A percentile compares a stretch with the other conserved stretches of the same genome.
Conservation (phyloP, 164 flowering plant species). For the Sextonia rubra region DNA sequence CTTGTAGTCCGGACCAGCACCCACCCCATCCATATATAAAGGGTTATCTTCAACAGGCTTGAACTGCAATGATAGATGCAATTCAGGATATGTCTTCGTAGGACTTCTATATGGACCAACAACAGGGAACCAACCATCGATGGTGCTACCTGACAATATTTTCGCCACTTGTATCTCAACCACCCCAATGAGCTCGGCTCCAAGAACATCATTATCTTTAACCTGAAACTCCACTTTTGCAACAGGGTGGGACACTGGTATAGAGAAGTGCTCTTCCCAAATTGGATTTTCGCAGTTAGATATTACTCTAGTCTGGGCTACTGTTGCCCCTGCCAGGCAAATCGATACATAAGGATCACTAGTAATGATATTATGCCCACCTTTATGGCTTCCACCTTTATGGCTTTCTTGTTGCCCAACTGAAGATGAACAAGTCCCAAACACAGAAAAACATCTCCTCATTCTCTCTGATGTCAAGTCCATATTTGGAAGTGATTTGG, state of each 20-base stretch:
- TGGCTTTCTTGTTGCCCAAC: constrained; percentile 7
- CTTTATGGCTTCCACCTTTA: constrained; percentile 15
- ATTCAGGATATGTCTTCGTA: constrained; percentile 41
- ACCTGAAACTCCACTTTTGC: constrained; percentile 57
- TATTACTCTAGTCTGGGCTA: constrained; percentile 66
- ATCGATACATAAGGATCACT: constrained; percentile 81
- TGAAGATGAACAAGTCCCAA: constrained; percentile 33
- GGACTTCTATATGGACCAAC: constrained; percentile 34
- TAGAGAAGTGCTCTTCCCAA: constrained; percentile 63
- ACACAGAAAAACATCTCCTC: constrained; percentile 42
- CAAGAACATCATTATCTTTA: constrained; percentile 75
- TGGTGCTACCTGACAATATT: constrained; percentile 34
- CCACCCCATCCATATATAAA: constrained; percentile 45
- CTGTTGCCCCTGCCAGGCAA: constrained; percentile 64
- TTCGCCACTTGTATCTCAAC: constrained; percentile 46
- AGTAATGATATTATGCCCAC: constrained; percentile 43
- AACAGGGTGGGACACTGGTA: constrained; percentile 66
- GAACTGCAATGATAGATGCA: constrained; percentile 48
- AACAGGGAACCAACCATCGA: constrained; percentile 61
- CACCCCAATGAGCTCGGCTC: constrained; percentile 64
- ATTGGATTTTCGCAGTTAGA: constrained; percentile 56
- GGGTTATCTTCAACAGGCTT: constrained; percentile 46
- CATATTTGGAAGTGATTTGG: constrained; percentile 71
- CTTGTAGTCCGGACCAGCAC: constrained; percentile 36
- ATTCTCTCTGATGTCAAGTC: constrained; percentile 61